Evolutionary conservation across 2,329 filamentous ascomycete genomes (phyloP).

Genomic region (Incumbomyces delicatus): DNA sequence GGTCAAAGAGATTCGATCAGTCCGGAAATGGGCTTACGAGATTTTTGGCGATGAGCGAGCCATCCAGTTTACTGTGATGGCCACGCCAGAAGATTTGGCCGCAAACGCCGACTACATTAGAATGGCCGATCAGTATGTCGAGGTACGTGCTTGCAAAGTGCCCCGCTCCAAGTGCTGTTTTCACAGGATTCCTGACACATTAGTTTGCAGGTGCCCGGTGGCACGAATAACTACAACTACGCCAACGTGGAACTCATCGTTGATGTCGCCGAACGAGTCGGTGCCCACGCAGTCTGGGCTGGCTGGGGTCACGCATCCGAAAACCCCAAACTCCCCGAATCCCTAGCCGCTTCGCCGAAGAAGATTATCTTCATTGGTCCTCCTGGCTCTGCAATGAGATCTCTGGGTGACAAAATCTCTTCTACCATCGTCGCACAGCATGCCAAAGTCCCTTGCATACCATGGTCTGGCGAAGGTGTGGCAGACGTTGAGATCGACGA

Average conservation of each 20-base stretch:
- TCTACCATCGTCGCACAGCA: conserved; percentile 99
- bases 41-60: conserved; percentile 96
- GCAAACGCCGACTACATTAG: conserved; percentile 99
- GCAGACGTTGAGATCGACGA: conserved; percentile 68
- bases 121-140: conserved; percentile 99
- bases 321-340: conserved; percentile 95
- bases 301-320: conserved; percentile 99
- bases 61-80: conserved; percentile 99
- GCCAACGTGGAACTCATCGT: conserved; percentile 99
- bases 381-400: conserved; percentile 96
- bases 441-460: conserved; percentile 90
- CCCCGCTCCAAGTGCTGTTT: neutral
- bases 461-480: conserved; percentile 96
- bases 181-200: conserved; percentile 7
- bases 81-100: conserved; percentile 91
- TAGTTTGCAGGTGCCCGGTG: conserved; percentile 63
- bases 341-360: conserved; percentile 87
- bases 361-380: conserved; percentile 99
- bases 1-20: conserved; percentile 97
- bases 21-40: conserved; percentile 99
- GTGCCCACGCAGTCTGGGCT: conserved; percentile 97
- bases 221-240: conserved; percentile 99
- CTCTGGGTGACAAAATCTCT: conserved; percentile 97
- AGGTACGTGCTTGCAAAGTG: conserved; percentile 41
- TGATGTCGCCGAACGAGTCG: conserved; percentile 95